phyloP scores from a whole-genome alignment of 2,329 filamentous ascomycete species.

The Hyphodiscus sp. region DNA sequence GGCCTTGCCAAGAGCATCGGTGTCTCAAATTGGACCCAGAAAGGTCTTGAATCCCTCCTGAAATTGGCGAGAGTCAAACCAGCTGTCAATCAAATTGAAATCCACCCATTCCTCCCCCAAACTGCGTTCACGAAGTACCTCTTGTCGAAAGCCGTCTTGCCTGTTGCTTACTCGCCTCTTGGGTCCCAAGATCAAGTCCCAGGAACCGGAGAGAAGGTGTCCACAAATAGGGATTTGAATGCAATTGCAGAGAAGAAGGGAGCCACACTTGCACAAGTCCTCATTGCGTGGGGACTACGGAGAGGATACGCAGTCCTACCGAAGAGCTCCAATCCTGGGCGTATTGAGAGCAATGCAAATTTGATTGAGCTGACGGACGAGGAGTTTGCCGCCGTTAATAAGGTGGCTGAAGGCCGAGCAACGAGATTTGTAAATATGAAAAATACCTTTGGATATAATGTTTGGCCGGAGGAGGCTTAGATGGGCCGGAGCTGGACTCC shows the following conservation, averaged over 20 bases:
- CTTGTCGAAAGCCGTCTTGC: slow-evolving; percentile 59
- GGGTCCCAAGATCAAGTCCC: slow-evolving; percentile 59
- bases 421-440: slow-evolving; percentile 77
- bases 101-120: slow-evolving; percentile 67
- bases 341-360: slow-evolving; percentile 64
- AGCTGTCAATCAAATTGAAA: slow-evolving; percentile 54
- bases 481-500: neutral
- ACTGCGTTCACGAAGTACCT: slow-evolving; percentile 66
- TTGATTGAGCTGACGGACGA: slow-evolving; percentile 57
- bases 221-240: slow-evolving; percentile 53
- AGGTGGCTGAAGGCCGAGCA: slow-evolving; percentile 59
- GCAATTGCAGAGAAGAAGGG: slow-evolving; percentile 59
- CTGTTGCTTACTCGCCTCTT: slow-evolving; percentile 67
- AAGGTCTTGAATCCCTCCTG: slow-evolving; percentile 48
- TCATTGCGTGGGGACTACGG: slow-evolving; percentile 67
- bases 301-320: slow-evolving; percentile 65
- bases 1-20: slow-evolving; percentile 55
- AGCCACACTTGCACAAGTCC: slow-evolving; percentile 52
- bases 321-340: slow-evolving; percentile 62
- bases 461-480: slow-evolving; percentile 53
- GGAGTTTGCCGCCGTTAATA: slow-evolving; percentile 51
- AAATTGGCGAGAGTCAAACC: slow-evolving; percentile 41
- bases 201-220: slow-evolving; percentile 60
- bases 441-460: slow-evolving; percentile 69
- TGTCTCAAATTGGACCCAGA: slow-evolving; percentile 51